Percentiles rank a stretch among this genome's conserved stretches.
Evolutionary conservation across 305 asterid species (phyloP).

Genomic region (Fraxinus baroniana): DNA sequence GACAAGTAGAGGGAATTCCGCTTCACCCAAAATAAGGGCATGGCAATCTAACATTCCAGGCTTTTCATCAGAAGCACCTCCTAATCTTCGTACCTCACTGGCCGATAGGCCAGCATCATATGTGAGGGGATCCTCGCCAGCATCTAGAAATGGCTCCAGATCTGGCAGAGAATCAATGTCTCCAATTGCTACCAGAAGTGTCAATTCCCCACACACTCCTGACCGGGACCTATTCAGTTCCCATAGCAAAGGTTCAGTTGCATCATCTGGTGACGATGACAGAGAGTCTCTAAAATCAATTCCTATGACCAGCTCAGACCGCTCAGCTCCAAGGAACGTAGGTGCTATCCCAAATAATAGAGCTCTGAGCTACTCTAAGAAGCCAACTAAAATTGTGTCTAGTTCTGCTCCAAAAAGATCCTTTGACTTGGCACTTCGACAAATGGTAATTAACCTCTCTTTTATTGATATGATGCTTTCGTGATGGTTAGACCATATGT

Average conservation of each 20-base stretch:
- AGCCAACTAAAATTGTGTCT: conserved; percentile 55
- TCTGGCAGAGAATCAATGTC: conserved; percentile 94
- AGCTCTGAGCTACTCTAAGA: conserved; percentile 56
- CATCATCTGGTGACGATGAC: conserved; percentile 90
- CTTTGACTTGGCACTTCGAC: conserved; percentile 80
- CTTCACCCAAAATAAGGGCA: conserved; percentile 66
- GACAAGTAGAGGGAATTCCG: conserved; percentile 71
- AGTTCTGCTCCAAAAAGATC: conserved; percentile 94
- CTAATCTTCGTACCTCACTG: conserved; percentile 95
- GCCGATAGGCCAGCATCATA: conserved; percentile 95
- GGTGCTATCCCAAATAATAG: conserved; percentile 49
- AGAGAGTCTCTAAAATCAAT: conserved; percentile 66
- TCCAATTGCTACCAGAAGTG: conserved; percentile 83
- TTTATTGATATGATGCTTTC: conserved; percentile 20
- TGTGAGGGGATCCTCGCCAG: conserved; percentile 96
- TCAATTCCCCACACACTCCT: conserved; percentile 62
- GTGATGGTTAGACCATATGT: background rate
- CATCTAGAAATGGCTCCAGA: conserved; percentile 76
- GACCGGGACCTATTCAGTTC: conserved; percentile 65
- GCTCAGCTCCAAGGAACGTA: conserved; percentile 50
- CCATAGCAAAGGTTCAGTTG: conserved; percentile 79
- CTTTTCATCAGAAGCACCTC: conserved; percentile 88
- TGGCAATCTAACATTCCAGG: conserved; percentile 81
- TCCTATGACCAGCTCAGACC: conserved; percentile 53
- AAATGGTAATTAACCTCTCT: conserved; percentile 55